Conservation (phyloP, 495 filamentous ascomycete genomes). For the Cenococcum geophilum region DNA sequence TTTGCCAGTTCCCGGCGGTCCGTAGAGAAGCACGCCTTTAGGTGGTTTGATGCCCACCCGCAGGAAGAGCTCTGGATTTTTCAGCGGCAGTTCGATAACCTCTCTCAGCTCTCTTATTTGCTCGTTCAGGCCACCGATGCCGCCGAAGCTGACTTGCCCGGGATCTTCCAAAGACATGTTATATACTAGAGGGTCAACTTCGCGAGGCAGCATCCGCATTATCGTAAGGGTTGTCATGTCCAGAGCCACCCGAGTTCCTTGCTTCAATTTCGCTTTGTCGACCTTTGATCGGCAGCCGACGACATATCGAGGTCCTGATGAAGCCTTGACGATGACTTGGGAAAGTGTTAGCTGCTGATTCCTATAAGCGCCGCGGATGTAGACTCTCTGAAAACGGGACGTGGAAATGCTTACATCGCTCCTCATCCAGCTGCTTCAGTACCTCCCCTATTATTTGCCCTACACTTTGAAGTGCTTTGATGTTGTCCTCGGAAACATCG, state of each 20-base stretch:
- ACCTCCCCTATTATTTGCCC: constrained; percentile 99
- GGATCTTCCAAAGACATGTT: constrained; percentile 99
- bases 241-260: constrained; percentile 94
- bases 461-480: constrained; percentile 98
- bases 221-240: constrained; percentile 99
- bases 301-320: constrained; percentile 94
- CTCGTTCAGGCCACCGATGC: constrained; percentile 97
- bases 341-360: constrained; percentile 6
- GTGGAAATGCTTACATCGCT: constrained; percentile 69
- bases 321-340: constrained; percentile 76
- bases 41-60: constrained; percentile 98
- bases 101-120: constrained; percentile 97
- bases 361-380: background rate
- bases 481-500: constrained; percentile 96
- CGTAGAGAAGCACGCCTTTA: constrained; percentile 95
- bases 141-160: constrained; percentile 96
- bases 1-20: constrained; percentile 97
- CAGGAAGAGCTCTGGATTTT: constrained; percentile 97
- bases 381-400: background rate
- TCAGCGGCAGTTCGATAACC: constrained; percentile 95
- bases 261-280: constrained; percentile 92
- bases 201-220: constrained; percentile 98
- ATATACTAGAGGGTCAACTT: constrained; percentile 98
- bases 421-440: constrained; percentile 96
- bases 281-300: constrained; percentile 98